Base-by-base conservation (phyloP, 164 flowering plant genomes). In the Berberis vulgaris region DNA sequence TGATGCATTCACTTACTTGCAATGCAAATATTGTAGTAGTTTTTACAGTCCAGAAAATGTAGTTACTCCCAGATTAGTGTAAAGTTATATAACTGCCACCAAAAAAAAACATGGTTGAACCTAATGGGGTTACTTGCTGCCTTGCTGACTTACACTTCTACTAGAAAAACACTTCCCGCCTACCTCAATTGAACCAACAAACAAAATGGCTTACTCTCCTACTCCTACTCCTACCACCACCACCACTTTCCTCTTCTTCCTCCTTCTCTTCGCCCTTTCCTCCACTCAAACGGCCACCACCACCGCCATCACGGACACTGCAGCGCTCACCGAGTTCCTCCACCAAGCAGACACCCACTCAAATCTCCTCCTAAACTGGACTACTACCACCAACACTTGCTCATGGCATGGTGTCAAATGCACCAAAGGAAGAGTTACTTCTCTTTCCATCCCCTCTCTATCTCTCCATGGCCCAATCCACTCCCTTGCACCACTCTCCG, bases 331-430 rank as follows among this genome's bases (percentile, higher is more conserved):
- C 8, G 74, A 50, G 39, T 91, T 94, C 81, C 92, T 86, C 52
- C 69, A 67, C 54, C 82, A 79, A 13, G 65, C 87, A 62, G 99
- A 94, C 71, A 45, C 83, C 26, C 96, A 90, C 70, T 95, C 82
- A 71, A 65, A 55, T 66, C 91, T 94, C 69, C 73, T 67, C 72
- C 9, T 80, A 64, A 87, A 89, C 77, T 94, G 99, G 99, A 85
- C 87, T 11, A 76, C 81, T 45, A 0, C 70, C 54, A 73, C 81
- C 50, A 72, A 78, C 67, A 78, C 96, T 13, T 88, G 97, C 80
- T 40, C 83, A 43, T 91, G 96, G 96, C 65, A 12, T 2, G 96
- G 97, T 49, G 89, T 91, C 43, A 62, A 50, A 3, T 91, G 96
- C 79, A 69, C 70, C 43, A 59, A 60, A 10, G 73, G 72, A 67